Base-by-base conservation (phyloP, 768 basidiomycete species). In the Udeniomyces megalosporus region DNA sequence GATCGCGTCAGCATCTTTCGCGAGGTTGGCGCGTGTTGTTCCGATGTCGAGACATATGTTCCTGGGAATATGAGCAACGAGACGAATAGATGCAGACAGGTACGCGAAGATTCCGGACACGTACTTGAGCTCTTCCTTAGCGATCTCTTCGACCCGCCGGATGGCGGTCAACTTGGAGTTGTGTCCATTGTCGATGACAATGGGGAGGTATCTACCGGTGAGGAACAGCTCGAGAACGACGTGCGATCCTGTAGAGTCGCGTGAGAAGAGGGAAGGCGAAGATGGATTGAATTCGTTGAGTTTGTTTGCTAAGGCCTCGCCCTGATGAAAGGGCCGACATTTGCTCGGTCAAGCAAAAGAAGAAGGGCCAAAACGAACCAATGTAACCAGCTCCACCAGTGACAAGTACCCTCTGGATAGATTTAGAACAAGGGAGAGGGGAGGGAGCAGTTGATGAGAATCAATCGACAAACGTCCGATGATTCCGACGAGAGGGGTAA, bases 141-240 rank as follows among this genome's bases (percentile, higher is more conserved):
- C 89, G 60, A 97, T 80, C 74, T 87, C 80, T 17, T 84, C 80
- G 50, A 92, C 85, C 65, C 86, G 83, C 57, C 77, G 74, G 52
- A 95, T 79, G 2, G 89, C 81, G 24, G 77, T 77, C 2, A 86
- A 82, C 67, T 82, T 81, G 2, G 95, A 91, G 72, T 99, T 99
- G 75, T 90, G 83, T 77, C 85, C 78, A 77, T 97, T 97, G 77
- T 99, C 95, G 69, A 97, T 80, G 26, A 91, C 85, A 67, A 96
- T 82, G 69, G 96, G 89, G 72, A 86, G 87, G 80, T 86, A 99
- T 66, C 83, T 78, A 62, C 89, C 82, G 14, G 90, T 88, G 71
- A 87, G 80, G 67, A 95, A 83, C 45, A 95, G 77, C 52, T 81
- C 78, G 64, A 85, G 88, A 67, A 96, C 83, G 71, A 96, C 84